phyloP scores from a whole-genome alignment of 495 filamentous ascomycete species.

The Glonium stellatum region DNA sequence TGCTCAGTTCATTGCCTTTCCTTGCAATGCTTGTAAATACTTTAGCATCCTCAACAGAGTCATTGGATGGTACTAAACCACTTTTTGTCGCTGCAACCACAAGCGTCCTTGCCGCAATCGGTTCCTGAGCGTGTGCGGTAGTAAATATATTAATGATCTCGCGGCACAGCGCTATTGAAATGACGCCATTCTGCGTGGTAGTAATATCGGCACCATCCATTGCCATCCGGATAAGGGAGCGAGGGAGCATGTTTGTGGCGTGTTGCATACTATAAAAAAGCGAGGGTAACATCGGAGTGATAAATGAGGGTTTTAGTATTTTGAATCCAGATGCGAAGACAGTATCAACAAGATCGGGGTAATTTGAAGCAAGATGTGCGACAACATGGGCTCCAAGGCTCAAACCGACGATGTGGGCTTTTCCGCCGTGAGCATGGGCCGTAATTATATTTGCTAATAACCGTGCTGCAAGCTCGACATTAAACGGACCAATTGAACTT shows the following conservation, averaged over 20 bases:
- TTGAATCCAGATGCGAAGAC: background rate
- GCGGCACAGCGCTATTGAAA: background rate
- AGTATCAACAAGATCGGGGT: background rate
- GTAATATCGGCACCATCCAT: background rate
- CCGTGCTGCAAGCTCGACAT: background rate
- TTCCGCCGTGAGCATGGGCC: background rate
- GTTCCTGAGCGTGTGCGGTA: background rate
- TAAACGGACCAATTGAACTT: background rate
- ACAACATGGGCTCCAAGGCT: background rate
- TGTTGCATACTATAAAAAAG: background rate
- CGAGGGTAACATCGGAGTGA: background rate
- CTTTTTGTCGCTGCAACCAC: background rate
- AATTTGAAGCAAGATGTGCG: background rate
- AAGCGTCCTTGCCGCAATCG: background rate
- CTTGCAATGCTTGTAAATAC: background rate
- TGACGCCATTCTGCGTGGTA: background rate
- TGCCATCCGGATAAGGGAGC: background rate
- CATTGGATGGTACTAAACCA: background rate
- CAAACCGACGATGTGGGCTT: background rate
- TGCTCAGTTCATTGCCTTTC: background rate
- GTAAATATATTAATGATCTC: background rate
- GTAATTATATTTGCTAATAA: background rate
- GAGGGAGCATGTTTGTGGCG: background rate
- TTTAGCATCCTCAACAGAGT: background rate
- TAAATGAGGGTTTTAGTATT: background rate